Evolutionary conservation across 1,284 basidiomycete species (phyloP).

Genomic region (Apiotrichum laibachii): DNA sequence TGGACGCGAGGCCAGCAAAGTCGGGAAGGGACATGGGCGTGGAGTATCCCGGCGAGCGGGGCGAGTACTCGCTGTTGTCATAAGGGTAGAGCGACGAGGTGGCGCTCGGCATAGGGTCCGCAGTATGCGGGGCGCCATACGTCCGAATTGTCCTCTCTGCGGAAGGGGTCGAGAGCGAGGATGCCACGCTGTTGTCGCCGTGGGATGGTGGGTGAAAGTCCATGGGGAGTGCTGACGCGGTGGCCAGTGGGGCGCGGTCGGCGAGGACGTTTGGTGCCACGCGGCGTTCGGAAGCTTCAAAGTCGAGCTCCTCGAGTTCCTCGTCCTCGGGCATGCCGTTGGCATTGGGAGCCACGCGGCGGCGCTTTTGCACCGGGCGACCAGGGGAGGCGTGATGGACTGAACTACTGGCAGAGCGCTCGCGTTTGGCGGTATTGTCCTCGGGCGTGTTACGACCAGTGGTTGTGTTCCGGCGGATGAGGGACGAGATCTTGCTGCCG

Average conservation of each 20-base stretch:
- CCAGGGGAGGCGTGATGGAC: conserved; percentile 8
- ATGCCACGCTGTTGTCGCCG: neutral
- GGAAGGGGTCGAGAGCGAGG: neutral
- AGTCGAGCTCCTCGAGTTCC: neutral
- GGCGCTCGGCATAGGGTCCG: neutral
- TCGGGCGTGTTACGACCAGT: neutral
- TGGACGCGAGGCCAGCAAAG: neutral
- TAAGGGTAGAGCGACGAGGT: conserved; percentile 1
- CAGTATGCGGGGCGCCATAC: neutral
- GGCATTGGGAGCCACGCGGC: conserved; percentile 2
- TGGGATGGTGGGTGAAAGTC: no score
- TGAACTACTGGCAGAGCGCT: conserved; percentile 15
- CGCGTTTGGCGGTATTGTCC: conserved; percentile 12
- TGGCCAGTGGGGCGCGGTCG: no score
- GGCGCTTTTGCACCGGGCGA: conserved; percentile 11
- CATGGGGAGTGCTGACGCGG: no score
- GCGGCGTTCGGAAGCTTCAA: neutral
- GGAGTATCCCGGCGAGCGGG: conserved; percentile 1
- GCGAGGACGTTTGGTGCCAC: no score
- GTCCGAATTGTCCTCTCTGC: no score
- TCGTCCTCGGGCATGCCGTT: conserved; percentile 10
- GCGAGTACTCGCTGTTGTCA: conserved; percentile 1
- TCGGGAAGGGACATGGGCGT: neutral
- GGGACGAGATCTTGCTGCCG: neutral
- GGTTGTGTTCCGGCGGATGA: neutral